These are phyloP conservation scores for Backusella liffmaniae DNA, from an alignment of 192 early-diverging fungal species.

Conservation along the genomic window DNA sequence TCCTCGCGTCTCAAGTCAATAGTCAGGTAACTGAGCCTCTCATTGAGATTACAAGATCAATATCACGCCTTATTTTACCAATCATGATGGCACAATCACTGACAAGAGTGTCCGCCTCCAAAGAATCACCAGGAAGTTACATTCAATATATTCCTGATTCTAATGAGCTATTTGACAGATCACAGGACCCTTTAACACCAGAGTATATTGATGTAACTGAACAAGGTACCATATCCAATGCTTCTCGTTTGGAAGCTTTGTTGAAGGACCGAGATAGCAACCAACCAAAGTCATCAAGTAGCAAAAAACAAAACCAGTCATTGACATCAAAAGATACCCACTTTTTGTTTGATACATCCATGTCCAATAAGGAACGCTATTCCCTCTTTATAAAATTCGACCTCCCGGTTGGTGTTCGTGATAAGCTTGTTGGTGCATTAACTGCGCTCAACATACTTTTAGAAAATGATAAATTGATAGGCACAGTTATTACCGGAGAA, in stretches of 20 bases:
- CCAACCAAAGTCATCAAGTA: background rate
- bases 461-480: slow-evolving; percentile 20
- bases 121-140: background rate
- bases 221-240: slow-evolving; percentile 19
- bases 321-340: background rate
- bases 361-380: background rate
- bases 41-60: slow-evolving; percentile 9
- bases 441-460: slow-evolving; percentile 18
- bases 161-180: too few relatives aligned
- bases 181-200: background rate
- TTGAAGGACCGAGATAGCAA: background rate
- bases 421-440: slow-evolving; percentile 9
- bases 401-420: background rate
- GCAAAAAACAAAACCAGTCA: background rate
- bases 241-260: slow-evolving; percentile 8
- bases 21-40: slow-evolving; percentile 25
- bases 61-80: slow-evolving; percentile 5
- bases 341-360: background rate
- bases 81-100: slow-evolving; percentile 26
- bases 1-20: slow-evolving; percentile 10
- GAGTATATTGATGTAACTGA: slow-evolving; percentile 22
- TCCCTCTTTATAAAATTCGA: slow-evolving; percentile 4
- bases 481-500: background rate
- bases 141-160: background rate
- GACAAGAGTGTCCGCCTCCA: background rate